These are phyloP conservation scores for Cephalotrichum gorgonifer DNA, from an alignment of 2,329 filamentous ascomycete species.

Conservation along the genomic window DNA sequence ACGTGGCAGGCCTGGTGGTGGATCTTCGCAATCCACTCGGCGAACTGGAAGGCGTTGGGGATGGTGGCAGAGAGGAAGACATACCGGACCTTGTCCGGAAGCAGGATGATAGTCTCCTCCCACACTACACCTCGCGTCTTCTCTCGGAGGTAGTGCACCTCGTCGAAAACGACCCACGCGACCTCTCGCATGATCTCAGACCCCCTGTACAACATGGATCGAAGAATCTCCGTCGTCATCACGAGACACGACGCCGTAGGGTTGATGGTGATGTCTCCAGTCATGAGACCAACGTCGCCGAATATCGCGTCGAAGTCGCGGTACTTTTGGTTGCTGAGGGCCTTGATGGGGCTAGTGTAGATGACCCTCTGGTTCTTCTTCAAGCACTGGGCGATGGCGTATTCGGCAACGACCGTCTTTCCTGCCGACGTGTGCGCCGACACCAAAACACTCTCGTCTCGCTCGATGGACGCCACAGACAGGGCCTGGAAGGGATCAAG, in stretches of 20 bases:
- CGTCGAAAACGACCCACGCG: slow-evolving; percentile 95
- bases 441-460: slow-evolving; percentile 91
- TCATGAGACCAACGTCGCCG: slow-evolving; percentile 96
- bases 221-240: slow-evolving; percentile 98
- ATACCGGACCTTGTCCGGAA: slow-evolving; percentile 97
- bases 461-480: slow-evolving; percentile 87
- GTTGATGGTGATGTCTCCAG: slow-evolving; percentile 97
- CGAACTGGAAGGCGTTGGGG: slow-evolving; percentile 97
- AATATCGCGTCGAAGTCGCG: slow-evolving; percentile 93
- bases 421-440: slow-evolving; percentile 96
- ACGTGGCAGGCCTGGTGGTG: slow-evolving; percentile 97
- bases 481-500: slow-evolving; percentile 96
- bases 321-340: slow-evolving; percentile 97
- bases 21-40: slow-evolving; percentile 98
- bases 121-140: slow-evolving; percentile 92
- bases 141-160: slow-evolving; percentile 97
- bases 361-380: slow-evolving; percentile 98
- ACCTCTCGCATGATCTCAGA: slow-evolving; percentile 99
- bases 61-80: slow-evolving; percentile 98
- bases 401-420: slow-evolving; percentile 97
- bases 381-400: slow-evolving; percentile 93
- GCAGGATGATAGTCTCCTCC: slow-evolving; percentile 97
- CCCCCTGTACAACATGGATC: slow-evolving; percentile 95
- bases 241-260: slow-evolving; percentile 95
- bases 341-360: slow-evolving; percentile 98